These are phyloP conservation scores for Bipolaris zeicola DNA, from an alignment of 2,329 filamentous ascomycete species.

Conservation along the genomic window DNA sequence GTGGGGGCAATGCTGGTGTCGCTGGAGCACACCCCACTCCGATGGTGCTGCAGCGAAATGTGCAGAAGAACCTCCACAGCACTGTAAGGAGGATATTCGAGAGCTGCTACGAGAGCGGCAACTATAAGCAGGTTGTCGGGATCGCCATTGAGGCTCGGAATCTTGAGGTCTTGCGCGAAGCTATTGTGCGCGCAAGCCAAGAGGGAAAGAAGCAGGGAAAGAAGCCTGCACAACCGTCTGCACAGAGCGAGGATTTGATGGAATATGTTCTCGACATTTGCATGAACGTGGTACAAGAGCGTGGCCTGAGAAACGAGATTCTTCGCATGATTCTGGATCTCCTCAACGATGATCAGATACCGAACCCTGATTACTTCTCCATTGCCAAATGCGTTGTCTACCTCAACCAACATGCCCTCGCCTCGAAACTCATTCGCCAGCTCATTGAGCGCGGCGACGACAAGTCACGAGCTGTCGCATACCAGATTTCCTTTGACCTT, in stretches of 20 bases:
- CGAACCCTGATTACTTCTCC: slow-evolving; percentile 93
- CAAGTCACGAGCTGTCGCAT: slow-evolving; percentile 81
- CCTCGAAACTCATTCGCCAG: slow-evolving; percentile 81
- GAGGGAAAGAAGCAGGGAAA: slow-evolving; percentile 74
- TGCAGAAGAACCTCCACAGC: slow-evolving; percentile 78
- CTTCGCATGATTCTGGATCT: slow-evolving; percentile 90
- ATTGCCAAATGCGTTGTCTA: slow-evolving; percentile 98
- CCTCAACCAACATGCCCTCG: slow-evolving; percentile 88
- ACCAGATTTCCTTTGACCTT: slow-evolving; percentile 96
- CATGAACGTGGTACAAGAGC: slow-evolving; percentile 97
- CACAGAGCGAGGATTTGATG: slow-evolving; percentile 87
- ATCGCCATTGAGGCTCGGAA: slow-evolving; percentile 96
- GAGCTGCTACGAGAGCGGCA: slow-evolving; percentile 81
- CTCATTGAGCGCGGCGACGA: slow-evolving; percentile 80
- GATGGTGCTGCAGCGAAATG: slow-evolving; percentile 72
- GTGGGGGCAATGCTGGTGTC: slow-evolving; percentile 61
- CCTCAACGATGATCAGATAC: slow-evolving; percentile 91
- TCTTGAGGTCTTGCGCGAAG: slow-evolving; percentile 80
- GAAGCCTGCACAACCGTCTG: slow-evolving; percentile 59
- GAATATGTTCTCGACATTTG: slow-evolving; percentile 95
- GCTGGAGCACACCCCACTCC: slow-evolving; percentile 61
- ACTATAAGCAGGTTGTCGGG: slow-evolving; percentile 94
- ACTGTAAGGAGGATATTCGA: slow-evolving; percentile 92
- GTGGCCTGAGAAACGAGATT: slow-evolving; percentile 81
- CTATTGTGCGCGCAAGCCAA: slow-evolving; percentile 86